phyloP scores from a whole-genome alignment of 768 basidiomycete species.

The Termitomyces sp. region DNA sequence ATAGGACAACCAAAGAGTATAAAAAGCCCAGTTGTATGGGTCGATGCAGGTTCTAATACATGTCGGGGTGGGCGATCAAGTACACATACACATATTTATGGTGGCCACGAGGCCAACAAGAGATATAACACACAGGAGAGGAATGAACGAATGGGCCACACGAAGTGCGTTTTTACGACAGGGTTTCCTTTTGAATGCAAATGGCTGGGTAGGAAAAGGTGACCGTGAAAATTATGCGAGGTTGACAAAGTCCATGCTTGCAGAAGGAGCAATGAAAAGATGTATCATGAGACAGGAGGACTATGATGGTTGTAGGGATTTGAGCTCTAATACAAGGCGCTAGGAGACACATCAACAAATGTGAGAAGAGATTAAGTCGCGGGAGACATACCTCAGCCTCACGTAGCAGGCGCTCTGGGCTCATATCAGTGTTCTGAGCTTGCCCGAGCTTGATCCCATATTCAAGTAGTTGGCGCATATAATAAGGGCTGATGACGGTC shows the following conservation, averaged over 20 bases:
- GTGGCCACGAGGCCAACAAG: not conserved
- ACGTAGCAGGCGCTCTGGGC: constrained; percentile 42
- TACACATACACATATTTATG: constrained; percentile 13
- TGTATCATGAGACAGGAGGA: not conserved
- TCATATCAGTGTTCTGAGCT: constrained; percentile 34
- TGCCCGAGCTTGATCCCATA: constrained; percentile 67
- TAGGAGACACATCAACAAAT: constrained; percentile 19
- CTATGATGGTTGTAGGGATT: constrained; percentile 34
- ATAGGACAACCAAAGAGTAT: constrained; percentile 5
- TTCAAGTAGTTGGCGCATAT: constrained; percentile 70
- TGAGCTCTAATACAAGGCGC: constrained; percentile 66
- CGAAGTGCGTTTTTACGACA: constrained; percentile 6
- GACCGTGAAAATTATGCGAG: constrained; percentile 5
- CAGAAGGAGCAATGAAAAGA: constrained; percentile 5
- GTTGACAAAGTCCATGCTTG: constrained; percentile 8
- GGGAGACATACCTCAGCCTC: constrained; percentile 52
- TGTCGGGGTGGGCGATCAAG: constrained; percentile 2
- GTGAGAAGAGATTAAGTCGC: too few species aligned
- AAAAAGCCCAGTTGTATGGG: constrained; percentile 5
- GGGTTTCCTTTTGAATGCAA: constrained; percentile 3
- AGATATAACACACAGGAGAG: constrained; percentile 1
- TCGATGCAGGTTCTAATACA: constrained; percentile 15
- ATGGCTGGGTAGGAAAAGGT: constrained; percentile 4
- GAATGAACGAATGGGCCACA: constrained; percentile 5
- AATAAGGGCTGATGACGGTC: constrained; percentile 74